Conservation (phyloP, 78 protist species). For the Protostelium mycophagum region DNA sequence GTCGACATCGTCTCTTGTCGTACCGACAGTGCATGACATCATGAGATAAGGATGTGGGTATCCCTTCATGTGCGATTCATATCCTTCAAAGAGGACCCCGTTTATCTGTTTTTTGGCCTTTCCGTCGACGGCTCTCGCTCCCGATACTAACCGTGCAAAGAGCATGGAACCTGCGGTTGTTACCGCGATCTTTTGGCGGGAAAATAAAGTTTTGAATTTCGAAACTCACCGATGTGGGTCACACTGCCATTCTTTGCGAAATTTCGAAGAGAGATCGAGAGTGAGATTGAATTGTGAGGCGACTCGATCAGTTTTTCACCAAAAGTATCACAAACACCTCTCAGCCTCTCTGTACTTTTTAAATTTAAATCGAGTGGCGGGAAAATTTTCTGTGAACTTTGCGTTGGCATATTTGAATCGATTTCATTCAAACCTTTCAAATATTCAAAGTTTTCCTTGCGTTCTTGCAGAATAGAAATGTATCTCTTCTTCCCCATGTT, state of each 20-base stretch:
- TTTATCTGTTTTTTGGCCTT: conserved; percentile 13
- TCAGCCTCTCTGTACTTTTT: not conserved
- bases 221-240: not conserved
- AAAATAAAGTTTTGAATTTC: not conserved
- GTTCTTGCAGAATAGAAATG: conserved; percentile 2
- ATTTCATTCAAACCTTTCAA: conserved; percentile 1
- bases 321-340: not conserved
- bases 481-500: conserved; percentile 83
- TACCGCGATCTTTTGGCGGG: not conserved
- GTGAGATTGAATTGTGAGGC: conserved; percentile 63
- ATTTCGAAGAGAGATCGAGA: conserved; percentile 34
- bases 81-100: conserved; percentile 47
- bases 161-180: conserved; percentile 80
- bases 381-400: too few species aligned
- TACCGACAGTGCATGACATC: conserved; percentile 86
- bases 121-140: conserved; percentile 54
- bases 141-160: conserved; percentile 81
- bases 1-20: conserved; percentile 55
- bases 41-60: conserved; percentile 76
- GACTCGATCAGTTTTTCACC: conserved; percentile 73
- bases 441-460: conserved; percentile 28
- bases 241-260: not conserved
- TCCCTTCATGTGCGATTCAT: conserved; percentile 69
- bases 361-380: too few species aligned
- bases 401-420: conserved; percentile 50